Base-by-base conservation (phyloP, 2,329 filamentous ascomycete genomes). In the Penicillium sp. region DNA sequence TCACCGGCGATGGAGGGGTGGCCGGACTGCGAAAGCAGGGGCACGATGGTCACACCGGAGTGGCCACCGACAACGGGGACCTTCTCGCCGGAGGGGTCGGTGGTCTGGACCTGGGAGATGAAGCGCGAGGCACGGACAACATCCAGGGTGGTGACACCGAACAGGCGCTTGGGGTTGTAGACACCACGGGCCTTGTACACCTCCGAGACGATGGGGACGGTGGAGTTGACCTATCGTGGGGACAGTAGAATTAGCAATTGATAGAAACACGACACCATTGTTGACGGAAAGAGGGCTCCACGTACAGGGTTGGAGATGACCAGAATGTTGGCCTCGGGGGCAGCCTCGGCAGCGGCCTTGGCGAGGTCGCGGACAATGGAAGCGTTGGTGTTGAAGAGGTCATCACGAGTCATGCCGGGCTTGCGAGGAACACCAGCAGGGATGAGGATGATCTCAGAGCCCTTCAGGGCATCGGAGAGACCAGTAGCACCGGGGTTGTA, bases 371-470 rank as follows among this genome's bases (percentile, higher is more conserved):
- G 90, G 70, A 98, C 93, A 71, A 98, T 98, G 69, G 88, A 94
- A 72, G 93, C 93, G 74, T 98, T 98, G 80, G 91, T 98, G 84
- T 97, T 97, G 89, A 98, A 98, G 54, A 98, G 85, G 71, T 98
- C 72, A 50, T 98, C 93, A 79, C 93, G 90, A 76, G 87, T 94
- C 93, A 98, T 98, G 75, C 93, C 93, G 70, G 93, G 93, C 83
- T 96, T 96, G 77, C 93, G 89, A 67, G 93, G 93, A 57, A 98
- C 91, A 79, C 93, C 93, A 64, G 93, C 93, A 65, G 93, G 93
- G 72, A 98, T 97, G 67, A 98, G 82, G 65, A 98, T 87, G 60
- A 98, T 83, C 74, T 97, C 89, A 64, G 89, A 77, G 67, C 80
- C 90, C 76, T 87, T 86, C 70, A 98, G 81, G 64, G 84, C 84